These are phyloP conservation scores for Tolypocladium cylindrosporum DNA, from an alignment of 2,329 filamentous ascomycete species.

Conservation along the genomic window DNA sequence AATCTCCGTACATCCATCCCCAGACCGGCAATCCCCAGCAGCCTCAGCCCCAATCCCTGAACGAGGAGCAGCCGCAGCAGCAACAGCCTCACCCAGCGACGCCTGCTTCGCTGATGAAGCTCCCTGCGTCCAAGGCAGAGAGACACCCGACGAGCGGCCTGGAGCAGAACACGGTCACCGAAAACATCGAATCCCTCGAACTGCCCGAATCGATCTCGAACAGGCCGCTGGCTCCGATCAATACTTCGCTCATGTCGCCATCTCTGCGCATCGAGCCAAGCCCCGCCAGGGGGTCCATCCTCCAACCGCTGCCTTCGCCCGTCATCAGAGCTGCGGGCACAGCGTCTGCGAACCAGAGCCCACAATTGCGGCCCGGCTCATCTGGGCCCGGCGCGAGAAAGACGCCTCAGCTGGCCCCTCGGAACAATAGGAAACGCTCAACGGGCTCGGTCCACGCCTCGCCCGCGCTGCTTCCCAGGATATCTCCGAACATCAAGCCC, in stretches of 20 bases:
- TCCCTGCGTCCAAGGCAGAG: conserved; percentile 46
- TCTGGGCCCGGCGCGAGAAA: conserved; percentile 35
- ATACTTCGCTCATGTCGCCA: conserved; percentile 30
- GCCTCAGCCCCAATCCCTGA: conserved; percentile 6
- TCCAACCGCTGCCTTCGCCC: conserved; percentile 40
- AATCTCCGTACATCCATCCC: conserved; percentile 57
- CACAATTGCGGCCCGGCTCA: conserved; percentile 47
- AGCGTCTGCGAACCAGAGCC: conserved; percentile 54
- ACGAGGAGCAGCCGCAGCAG: conserved; percentile 4
- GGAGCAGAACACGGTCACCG: conserved; percentile 33
- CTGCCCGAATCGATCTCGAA: conserved; percentile 59
- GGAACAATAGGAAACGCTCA: conserved; percentile 61
- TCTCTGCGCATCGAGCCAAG: conserved; percentile 25
- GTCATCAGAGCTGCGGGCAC: conserved; percentile 30
- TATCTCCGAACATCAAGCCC: conserved; percentile 91
- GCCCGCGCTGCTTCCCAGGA: conserved; percentile 76
- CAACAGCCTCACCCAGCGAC: conserved; percentile 59
- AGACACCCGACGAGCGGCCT: conserved; percentile 29
- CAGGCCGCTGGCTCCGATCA: conserved; percentile 20
- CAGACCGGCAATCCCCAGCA: conserved; percentile 29
- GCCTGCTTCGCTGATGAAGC: conserved; percentile 78
- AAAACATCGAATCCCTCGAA: conserved; percentile 48
- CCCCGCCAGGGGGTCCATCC: conserved; percentile 39
- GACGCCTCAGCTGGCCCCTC: conserved; percentile 45
- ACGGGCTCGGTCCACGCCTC: conserved; percentile 67